These are phyloP conservation scores for Daldinia bambusicola DNA, from an alignment of 495 filamentous ascomycete genomes.

Conservation along the genomic window DNA sequence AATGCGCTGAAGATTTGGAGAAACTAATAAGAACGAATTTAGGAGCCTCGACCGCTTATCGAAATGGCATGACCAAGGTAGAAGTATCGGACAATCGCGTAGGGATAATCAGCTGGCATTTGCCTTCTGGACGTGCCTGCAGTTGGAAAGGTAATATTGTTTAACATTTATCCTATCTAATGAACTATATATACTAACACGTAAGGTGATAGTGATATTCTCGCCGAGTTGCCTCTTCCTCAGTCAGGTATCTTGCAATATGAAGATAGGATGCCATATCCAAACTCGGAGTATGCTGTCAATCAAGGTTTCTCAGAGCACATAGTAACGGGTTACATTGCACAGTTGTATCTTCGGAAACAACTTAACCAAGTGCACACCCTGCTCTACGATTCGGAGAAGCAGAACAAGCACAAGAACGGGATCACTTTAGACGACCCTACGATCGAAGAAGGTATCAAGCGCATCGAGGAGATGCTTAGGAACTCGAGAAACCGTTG, in stretches of 20 bases:
- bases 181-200: conserved; percentile 10
- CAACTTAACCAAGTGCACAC: conserved; percentile 85
- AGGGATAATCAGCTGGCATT: conserved; percentile 72
- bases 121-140: conserved; percentile 93
- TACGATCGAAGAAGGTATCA: conserved; percentile 44
- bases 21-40: conserved; percentile 14
- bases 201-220: conserved; percentile 73
- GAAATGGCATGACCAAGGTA: conserved; percentile 47
- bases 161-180: background rate
- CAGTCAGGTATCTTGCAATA: conserved; percentile 80
- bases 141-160: conserved; percentile 80
- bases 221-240: conserved; percentile 87
- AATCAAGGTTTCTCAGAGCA: conserved; percentile 57
- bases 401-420: conserved; percentile 47
- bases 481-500: conserved; percentile 46
- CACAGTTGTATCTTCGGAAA: conserved; percentile 86
- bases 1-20: background rate
- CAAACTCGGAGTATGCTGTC: conserved; percentile 59
- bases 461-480: conserved; percentile 48
- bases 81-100: conserved; percentile 46
- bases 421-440: conserved; percentile 45
- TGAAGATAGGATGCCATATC: conserved; percentile 74
- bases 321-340: conserved; percentile 82
- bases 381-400: conserved; percentile 75
- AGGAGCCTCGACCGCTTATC: conserved; percentile 59